Base-by-base conservation (phyloP, 352 stramenopile genomes). In the Pythium diclinum region DNA sequence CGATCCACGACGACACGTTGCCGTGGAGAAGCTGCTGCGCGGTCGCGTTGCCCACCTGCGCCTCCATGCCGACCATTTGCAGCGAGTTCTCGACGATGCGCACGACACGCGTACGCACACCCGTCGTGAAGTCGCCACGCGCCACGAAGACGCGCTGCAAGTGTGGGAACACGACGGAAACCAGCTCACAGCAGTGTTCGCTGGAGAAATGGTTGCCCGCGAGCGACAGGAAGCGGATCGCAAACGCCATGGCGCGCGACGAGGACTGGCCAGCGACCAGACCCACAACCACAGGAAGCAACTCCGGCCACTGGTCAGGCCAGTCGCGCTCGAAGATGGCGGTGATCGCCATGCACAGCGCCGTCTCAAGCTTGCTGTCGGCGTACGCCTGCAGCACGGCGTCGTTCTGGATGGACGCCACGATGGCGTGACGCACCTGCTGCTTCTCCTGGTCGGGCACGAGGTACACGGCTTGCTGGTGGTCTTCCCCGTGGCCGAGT, bases 291-390 rank as follows among this genome's bases (percentile, higher is more conserved):
- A 77, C 69, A 2, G 86, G 83, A 48, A 94, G 58, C 66, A 94
- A 79, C 47, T 91, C 83, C 14, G 73, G 64, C 86, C 86, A 94
- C 69, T 94, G 83, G 61, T 92, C 84, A 30, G 83, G 86, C 82
- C 83, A 92, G 60, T 94, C 86, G 59, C 81, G 83, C 68, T 94
- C 83, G 53, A 92, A 92, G 61, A 94, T 85, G 52, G 84, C 79
- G n/a, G 79, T 82, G 21, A 94, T 67, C 44, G 85, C 75, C 52
- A 94, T 81, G 52, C 82, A 91, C 46, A 92, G 65, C 44, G 83
- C 86, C 9, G 82, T 94, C 71, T 94, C 83, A 28, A 92, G 71
- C 67, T 92, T 94, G 64, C 75, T 89, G 52, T 78, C 75, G 19
- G 55, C 57, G 65, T 88, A 91, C 30, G 78, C 68, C 68, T 79